A percentile compares a stretch with the other conserved stretches of the same genome.
phyloP scores from a whole-genome alignment of 257 asterid genomes.

The Gardenia jasminoides region DNA sequence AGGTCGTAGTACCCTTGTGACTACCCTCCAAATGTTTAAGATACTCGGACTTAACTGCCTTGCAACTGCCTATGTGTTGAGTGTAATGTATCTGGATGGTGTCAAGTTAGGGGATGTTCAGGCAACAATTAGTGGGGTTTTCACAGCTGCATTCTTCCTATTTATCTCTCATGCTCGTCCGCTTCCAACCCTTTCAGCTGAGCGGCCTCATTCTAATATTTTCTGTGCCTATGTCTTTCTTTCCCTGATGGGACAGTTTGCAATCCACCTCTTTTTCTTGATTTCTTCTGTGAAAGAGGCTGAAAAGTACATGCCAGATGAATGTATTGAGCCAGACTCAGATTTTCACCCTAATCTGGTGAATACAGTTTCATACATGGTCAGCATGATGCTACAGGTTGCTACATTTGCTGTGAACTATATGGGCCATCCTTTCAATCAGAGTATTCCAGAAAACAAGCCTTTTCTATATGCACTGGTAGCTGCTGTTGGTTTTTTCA shows the following conservation, averaged over 20 bases:
- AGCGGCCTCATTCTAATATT: slow-evolving; percentile 93
- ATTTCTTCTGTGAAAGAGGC: slow-evolving; percentile 88
- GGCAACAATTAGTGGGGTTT: slow-evolving; percentile 96
- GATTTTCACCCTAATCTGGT: slow-evolving; percentile 88
- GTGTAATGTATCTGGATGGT: slow-evolving; percentile 94
- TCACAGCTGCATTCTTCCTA: slow-evolving; percentile 93
- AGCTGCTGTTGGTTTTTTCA: slow-evolving; percentile 76
- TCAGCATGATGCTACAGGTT: slow-evolving; percentile 93
- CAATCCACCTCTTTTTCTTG: slow-evolving; percentile 75
- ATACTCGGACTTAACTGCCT: slow-evolving; percentile 97
- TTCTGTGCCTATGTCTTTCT: slow-evolving; percentile 91
- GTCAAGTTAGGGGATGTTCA: slow-evolving; percentile 93
- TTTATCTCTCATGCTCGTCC: slow-evolving; percentile 97
- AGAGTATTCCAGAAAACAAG: slow-evolving; percentile 81
- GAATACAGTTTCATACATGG: slow-evolving; percentile 97
- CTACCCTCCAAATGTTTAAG: slow-evolving; percentile 99
- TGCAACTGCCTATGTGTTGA: slow-evolving; percentile 93
- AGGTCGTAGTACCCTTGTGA: slow-evolving; percentile 95
- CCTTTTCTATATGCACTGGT: slow-evolving; percentile 69
- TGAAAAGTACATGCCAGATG: slow-evolving; percentile 92
- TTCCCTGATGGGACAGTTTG: slow-evolving; percentile 88
- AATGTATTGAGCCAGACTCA: slow-evolving; percentile 94
- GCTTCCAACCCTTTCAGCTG: slow-evolving; percentile 77
- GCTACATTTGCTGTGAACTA: slow-evolving; percentile 98
- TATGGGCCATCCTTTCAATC: slow-evolving; percentile 98